Percentiles rank a stretch among this genome's conserved stretches.
These are phyloP conservation scores for Thraustochytrium striatum DNA, from an alignment of 352 stramenopile species.

Conservation along the genomic window DNA sequence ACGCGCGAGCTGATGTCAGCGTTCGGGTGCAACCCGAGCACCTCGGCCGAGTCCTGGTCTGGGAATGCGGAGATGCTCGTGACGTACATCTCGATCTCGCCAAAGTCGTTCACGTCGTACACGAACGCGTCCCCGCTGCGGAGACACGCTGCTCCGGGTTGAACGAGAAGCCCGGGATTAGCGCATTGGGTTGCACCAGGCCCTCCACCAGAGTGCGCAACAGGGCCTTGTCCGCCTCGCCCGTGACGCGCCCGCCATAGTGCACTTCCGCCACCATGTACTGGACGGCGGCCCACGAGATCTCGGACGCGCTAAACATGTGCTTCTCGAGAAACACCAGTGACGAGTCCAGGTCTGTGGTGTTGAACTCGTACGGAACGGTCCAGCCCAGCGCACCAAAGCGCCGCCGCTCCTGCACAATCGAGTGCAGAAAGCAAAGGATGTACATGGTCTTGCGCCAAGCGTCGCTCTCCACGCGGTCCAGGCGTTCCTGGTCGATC, in stretches of 20 bases:
- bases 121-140: conserved; percentile 74
- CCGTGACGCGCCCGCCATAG: conserved; percentile 97
- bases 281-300: conserved; percentile 95
- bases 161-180: conserved; percentile 81
- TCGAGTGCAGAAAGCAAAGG: conserved; percentile 94
- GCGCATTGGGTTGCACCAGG: conserved; percentile 84
- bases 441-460: conserved; percentile 95
- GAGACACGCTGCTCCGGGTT: conserved; percentile 84
- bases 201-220: conserved; percentile 94
- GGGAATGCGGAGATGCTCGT: conserved; percentile 88
- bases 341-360: conserved; percentile 93
- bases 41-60: conserved; percentile 94
- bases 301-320: conserved; percentile 89
- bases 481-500: conserved; percentile 47
- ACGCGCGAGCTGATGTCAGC: conserved; percentile 94
- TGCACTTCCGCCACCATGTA: conserved; percentile 98
- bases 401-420: conserved; percentile 96
- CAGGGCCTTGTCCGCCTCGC: conserved; percentile 92
- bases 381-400: conserved; percentile 95
- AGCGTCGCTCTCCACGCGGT: conserved; percentile 60
- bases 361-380: conserved; percentile 99
- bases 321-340: conserved; percentile 98
- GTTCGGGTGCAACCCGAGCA: conserved; percentile 97
- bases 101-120: conserved; percentile 83
- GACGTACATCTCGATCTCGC: conserved; percentile 86